These are phyloP conservation scores for Gossypium mustelinum DNA, from an alignment of 345 rosid genomes.

Conservation along the genomic window DNA sequence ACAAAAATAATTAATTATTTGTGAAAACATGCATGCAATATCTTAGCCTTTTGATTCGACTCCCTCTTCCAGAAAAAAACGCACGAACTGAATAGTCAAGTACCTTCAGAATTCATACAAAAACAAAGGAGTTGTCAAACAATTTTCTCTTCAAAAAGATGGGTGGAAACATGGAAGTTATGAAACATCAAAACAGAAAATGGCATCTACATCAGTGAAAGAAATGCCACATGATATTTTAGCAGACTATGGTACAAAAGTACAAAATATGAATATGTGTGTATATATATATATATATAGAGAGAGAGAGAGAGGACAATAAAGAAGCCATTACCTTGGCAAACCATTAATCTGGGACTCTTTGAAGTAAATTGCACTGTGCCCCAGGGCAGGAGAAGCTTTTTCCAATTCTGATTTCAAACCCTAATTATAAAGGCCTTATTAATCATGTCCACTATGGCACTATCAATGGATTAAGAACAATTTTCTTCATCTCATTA, in stretches of 20 bases:
- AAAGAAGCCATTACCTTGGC: slow-evolving; percentile 50
- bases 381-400: slow-evolving; percentile 80
- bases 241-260: not conserved
- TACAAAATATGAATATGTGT: too few relatives aligned
- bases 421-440: slow-evolving; percentile 41
- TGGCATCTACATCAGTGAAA: not conserved
- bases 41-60: slow-evolving; percentile 96
- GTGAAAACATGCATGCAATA: slow-evolving; percentile 33
- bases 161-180: not conserved
- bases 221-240: not conserved
- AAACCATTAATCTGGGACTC: slow-evolving; percentile 79
- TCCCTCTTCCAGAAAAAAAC: slow-evolving; percentile 99
- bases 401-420: slow-evolving; percentile 94
- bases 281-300: too few relatives aligned
- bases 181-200: not conserved
- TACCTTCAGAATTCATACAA: slow-evolving; percentile 43
- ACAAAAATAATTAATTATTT: not conserved
- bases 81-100: slow-evolving; percentile 96
- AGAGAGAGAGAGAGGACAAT: too few relatives aligned
- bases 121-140: not conserved
- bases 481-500: not conserved
- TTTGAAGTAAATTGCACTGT: slow-evolving; percentile 76
- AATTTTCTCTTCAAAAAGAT: not conserved
- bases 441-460: not conserved
- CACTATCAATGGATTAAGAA: not conserved